phyloP scores from a whole-genome alignment of 1,284 basidiomycete species.

The Puccinia hordei region DNA sequence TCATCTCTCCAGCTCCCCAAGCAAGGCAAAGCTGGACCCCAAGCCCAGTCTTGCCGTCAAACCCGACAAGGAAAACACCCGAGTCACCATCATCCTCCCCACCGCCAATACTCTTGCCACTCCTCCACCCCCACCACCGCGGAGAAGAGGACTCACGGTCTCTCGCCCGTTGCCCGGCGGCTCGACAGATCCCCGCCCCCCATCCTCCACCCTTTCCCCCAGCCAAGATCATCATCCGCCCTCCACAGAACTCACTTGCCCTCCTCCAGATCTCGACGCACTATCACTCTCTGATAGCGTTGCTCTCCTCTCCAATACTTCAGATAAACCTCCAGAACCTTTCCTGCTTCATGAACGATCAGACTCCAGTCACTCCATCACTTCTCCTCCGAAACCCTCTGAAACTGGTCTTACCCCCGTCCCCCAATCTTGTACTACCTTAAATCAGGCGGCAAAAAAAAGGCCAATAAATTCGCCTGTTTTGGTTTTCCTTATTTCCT shows the following conservation, averaged over 20 bases:
- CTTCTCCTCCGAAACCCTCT: slow-evolving; percentile 2
- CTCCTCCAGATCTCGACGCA: background rate
- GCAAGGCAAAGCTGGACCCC: background rate
- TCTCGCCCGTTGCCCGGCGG: background rate
- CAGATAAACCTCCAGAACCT: slow-evolving; percentile 20
- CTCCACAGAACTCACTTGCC: background rate
- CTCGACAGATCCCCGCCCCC: background rate
- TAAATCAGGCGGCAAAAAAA: background rate
- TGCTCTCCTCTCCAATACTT: background rate
- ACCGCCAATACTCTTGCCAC: background rate
- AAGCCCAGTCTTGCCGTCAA: background rate
- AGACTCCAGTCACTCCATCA: slow-evolving; percentile 2
- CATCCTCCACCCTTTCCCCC: no score
- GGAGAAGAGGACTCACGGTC: slow-evolving; percentile 1
- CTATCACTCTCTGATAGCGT: background rate
- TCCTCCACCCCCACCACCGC: slow-evolving; percentile 8
- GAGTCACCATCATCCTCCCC: background rate
- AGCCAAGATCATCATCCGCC: background rate
- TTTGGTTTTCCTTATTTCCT: background rate
- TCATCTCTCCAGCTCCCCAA: slow-evolving; percentile 8
- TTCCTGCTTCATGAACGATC: slow-evolving; percentile 24
- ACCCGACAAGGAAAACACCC: background rate
- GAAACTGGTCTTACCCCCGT: background rate
- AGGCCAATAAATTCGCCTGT: no score
- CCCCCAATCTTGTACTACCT: background rate